Evolutionary conservation across 2,329 filamentous ascomycete species (phyloP).

Genomic region (Fusarium keratoplasticum): DNA sequence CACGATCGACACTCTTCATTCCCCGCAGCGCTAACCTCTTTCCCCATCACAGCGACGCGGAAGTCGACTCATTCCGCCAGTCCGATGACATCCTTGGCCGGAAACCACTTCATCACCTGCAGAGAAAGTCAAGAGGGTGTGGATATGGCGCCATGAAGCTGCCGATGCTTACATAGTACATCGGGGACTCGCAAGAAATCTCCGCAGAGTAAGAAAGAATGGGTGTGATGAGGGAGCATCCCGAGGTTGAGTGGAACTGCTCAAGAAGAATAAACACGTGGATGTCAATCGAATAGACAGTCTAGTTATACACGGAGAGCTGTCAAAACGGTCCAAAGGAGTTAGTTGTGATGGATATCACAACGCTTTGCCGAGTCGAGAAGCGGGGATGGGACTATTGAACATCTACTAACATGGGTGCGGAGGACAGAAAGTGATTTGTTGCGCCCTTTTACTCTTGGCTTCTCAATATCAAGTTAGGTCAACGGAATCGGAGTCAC

Average conservation of each 20-base stretch:
- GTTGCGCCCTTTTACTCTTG: background rate
- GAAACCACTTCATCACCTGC: slow-evolving; percentile 17
- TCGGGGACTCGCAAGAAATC: background rate
- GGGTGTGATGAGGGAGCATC: slow-evolving; percentile 30
- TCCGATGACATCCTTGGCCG: slow-evolving; percentile 7
- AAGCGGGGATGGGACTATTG: slow-evolving; percentile 17
- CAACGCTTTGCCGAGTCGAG: background rate
- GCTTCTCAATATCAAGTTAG: background rate
- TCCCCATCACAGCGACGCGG: background rate
- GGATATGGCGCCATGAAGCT: background rate
- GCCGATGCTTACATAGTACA: background rate
- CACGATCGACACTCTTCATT: background rate
- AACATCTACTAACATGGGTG: slow-evolving; percentile 10
- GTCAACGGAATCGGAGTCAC: background rate
- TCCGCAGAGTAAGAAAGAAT: slow-evolving; percentile 15
- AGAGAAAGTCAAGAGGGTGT: background rate
- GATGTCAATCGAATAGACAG: background rate
- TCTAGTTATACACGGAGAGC: background rate
- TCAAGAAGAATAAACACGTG: slow-evolving; percentile 23
- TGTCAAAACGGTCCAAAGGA: background rate
- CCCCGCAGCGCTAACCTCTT: background rate
- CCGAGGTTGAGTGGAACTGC: slow-evolving; percentile 21
- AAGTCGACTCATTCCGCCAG: background rate
- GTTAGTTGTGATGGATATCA: background rate
- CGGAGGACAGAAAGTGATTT: background rate